These are phyloP conservation scores for Carex kokanica DNA, from an alignment of 176 grass and related monocot species.

Conservation along the genomic window DNA sequence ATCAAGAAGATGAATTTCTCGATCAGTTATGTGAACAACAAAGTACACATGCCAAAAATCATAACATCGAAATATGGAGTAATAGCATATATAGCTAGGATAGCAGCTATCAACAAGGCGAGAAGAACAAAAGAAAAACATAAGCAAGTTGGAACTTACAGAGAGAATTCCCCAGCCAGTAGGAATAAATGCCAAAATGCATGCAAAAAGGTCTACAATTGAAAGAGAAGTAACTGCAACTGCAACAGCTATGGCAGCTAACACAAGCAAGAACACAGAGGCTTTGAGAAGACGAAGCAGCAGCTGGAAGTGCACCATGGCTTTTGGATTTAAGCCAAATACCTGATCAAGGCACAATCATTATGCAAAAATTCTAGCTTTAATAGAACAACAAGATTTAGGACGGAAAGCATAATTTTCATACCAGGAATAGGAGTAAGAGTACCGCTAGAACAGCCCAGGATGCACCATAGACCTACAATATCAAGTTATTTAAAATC, in stretches of 20 bases:
- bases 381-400: neutral
- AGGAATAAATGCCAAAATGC: conserved; percentile 78
- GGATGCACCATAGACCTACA: conserved; percentile 80
- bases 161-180: conserved; percentile 88
- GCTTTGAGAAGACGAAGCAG: conserved; percentile 73
- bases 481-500: conserved; percentile 13
- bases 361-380: neutral
- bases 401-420: conserved; percentile 20
- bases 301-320: conserved; percentile 88
- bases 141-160: conserved; percentile 44
- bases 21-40: conserved; percentile 3
- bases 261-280: conserved; percentile 59
- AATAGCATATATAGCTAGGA: conserved; percentile 16
- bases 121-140: conserved; percentile 54
- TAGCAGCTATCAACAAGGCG: neutral
- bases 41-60: neutral
- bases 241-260: conserved; percentile 67
- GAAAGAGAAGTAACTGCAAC: conserved; percentile 47
- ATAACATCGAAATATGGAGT: neutral
- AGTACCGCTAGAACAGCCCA: conserved; percentile 76
- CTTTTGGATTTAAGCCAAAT: conserved; percentile 83
- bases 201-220: conserved; percentile 64
- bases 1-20: neutral
- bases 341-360: conserved; percentile 44
- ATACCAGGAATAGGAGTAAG: conserved; percentile 70